Evolutionary conservation across 805 yeast genomes (phyloP), one percentile per base, ranked within the genome.

Genomic region (Diddensiella caesifluorescens): DNA sequence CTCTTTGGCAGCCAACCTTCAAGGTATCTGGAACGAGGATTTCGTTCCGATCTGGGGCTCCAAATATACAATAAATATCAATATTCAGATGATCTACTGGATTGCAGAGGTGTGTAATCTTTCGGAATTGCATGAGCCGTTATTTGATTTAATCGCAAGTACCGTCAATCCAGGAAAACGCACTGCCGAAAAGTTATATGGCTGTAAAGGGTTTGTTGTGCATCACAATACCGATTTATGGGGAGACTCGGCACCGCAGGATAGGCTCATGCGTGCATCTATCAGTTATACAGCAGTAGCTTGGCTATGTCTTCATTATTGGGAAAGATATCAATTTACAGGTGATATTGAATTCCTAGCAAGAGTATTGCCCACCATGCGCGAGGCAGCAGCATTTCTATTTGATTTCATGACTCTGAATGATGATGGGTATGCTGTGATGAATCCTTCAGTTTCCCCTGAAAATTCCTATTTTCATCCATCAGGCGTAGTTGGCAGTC

Each of bases 311-410:
- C 18, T 34, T 15, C 45, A 41, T 15, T 19, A 29, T 19, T 22
- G 42, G 42, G 45, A 41, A 31, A 35, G 36, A 18, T 41, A 41
- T 22, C 42, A 35, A n/a, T 41, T 38, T 22, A 41, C 45, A 4
- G 28, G 31, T 3, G 41, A 41, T 20, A 31, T 16, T 12, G 22
- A 30, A n/a, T 38, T 41, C 19, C 31, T 36, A 15, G 18, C 21
- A 12, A 21, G 18, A 15, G 45, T 33, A 2, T 35, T 35, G 19
- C 45, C 45, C 12, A 20, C 31, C 13, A 9, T 41, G 32, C 41
- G 36, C 12, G 42, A 26, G 15, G 39, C 45, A 19, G 41, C 39
- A 13, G 35, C 41, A 9, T 41, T 41, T 22, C 36, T 41, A 26
- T 20, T 36, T 13, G 31, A 41, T 16, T 41, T 38, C 20, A 18